Evolutionary conservation across 2,329 filamentous ascomycete species (phyloP), one percentile per base, ranked within the genome.

Genomic region (Monosporascus sp.): DNA sequence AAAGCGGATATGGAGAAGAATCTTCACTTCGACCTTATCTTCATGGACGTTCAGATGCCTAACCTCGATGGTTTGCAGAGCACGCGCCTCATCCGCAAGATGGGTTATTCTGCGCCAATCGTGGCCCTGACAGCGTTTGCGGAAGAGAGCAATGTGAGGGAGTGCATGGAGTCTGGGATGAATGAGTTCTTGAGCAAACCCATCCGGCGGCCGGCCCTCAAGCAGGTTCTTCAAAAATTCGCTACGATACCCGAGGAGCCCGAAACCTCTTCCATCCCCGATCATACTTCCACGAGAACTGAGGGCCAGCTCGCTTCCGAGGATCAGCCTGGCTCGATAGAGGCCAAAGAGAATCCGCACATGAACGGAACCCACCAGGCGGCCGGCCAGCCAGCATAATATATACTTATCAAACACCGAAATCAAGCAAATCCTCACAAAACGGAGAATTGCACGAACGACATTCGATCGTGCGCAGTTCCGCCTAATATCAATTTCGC

Each of bases 11-110:
- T 96, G 88, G 83, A 86, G 49, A 80, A 80, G 28, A 80, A 86
- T 50, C 78, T 81, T 51, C 80, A 81, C 2, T 96, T 93, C 66
- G 90, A 96, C 61, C 78, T 97, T 26, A 93, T 97, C 58, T 94
- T 96, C 66, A 97, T 96, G 92, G 92, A 97, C 63, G 87, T 96
- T 7, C 90, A 89, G 71, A 97, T 97, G 92, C 92, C 92, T 3
- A 95, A 94, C 58, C 80, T 97, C 15, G 91, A 96, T 65, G 92
- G 92, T 1, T 74, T 97, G 24, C 87, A 96, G 67, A 92, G 88
- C 47, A 96, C 92, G 1, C 82, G 87, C 9, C 75, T 95, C 37
- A 96, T 97, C 62, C 84, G 92, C 7, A 78, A 91, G 67, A 88
- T 93, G 75, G 92, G 92, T 1, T 97, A 94, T 71, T 85, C 81